Base-by-base conservation (phyloP, 1,139 yeast species). In the Pichia sp. region DNA sequence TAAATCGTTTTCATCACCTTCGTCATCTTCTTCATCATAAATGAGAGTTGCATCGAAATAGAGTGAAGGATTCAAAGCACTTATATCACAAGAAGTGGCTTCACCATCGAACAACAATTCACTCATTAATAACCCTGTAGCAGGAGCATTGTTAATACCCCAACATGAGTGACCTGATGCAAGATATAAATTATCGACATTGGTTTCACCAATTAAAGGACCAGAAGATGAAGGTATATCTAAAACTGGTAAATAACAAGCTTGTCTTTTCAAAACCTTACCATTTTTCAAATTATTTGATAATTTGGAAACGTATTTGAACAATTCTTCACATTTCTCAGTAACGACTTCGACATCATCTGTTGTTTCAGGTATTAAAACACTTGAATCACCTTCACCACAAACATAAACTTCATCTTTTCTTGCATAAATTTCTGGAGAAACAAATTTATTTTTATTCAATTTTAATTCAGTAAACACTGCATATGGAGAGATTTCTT, bases 61-160 rank as follows among this genome's bases (percentile, higher is more conserved):
- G 48, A 85, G 71, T 38, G 87, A 79, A 18, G 98, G 98, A 61
- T 90, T 93, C 50, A 93, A 74, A 2, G 90, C 85, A 38, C 84
- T 75, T 32, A 90, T 79, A 61, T 87, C 88, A 20, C 96, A 95
- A 50, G 89, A 81, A 40, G 69, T 74, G 11, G 85, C 83, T 53
- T 77, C 79, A n/a, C 98, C 98, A 46, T 91, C 98, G 45, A 91
- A 68, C 42, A 93, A 67, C 48, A 93, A 63, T 67, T 93, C 98
- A 56, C 96, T 82, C 85, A 93, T 79, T 41, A 93, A 77, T 61
- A 89, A 83, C 18, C 99, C 99, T 1, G 98, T 90, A 4, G 88
- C 98, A 1, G 98, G 98, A 0, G 97, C 97, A 66, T 93, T 91
- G 67, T 93, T 93, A 54, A 93, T 93, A 21, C 99, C 99, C 99